A percentile compares a stretch with the other conserved stretches of the same genome.
Evolutionary conservation across 2,329 filamentous ascomycete species (phyloP).

Genomic region (Westerdykella sp.): DNA sequence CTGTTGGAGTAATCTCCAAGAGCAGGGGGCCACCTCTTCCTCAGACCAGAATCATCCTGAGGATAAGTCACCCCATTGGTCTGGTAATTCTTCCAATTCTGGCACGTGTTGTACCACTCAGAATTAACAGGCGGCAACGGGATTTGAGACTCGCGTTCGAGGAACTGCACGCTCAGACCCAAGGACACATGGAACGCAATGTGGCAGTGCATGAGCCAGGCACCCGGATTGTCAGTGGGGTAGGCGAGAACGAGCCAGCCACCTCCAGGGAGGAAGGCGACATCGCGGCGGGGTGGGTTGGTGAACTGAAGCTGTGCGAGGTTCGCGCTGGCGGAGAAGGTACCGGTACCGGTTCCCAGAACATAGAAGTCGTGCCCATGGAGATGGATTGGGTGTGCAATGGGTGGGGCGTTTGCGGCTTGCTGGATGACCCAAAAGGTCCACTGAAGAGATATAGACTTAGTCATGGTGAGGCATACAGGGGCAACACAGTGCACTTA

Average conservation of each 20-base stretch:
- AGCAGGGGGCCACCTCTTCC: slow-evolving; percentile 23
- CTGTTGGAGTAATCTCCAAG: not conserved
- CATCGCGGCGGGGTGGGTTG: slow-evolving; percentile 29
- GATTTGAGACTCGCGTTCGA: slow-evolving; percentile 18
- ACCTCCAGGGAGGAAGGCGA: slow-evolving; percentile 20
- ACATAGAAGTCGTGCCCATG: slow-evolving; percentile 51
- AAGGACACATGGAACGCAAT: slow-evolving; percentile 17
- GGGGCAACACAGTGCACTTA: slow-evolving; percentile 1
- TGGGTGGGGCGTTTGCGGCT: slow-evolving; percentile 24
- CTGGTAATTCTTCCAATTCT: slow-evolving; percentile 29
- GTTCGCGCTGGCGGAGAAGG: slow-evolving; percentile 14
- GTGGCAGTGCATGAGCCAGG: slow-evolving; percentile 25
- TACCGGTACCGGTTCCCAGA: slow-evolving; percentile 36
- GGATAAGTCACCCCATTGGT: slow-evolving; percentile 22
- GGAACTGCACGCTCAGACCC: slow-evolving; percentile 15
- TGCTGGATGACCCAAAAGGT: slow-evolving; percentile 46
- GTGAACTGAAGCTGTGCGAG: slow-evolving; percentile 25
- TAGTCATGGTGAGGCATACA: not conserved
- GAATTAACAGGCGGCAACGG: slow-evolving; percentile 14
- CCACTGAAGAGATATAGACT: slow-evolving; percentile 21
- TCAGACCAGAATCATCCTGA: slow-evolving; percentile 39
- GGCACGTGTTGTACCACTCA: slow-evolving; percentile 24
- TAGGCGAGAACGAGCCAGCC: slow-evolving; percentile 47
- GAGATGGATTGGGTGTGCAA: slow-evolving; percentile 37
- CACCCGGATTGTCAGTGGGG: slow-evolving; percentile 45